Base-by-base conservation (phyloP, 768 basidiomycete species). In the Tylopilus subfusipes region DNA sequence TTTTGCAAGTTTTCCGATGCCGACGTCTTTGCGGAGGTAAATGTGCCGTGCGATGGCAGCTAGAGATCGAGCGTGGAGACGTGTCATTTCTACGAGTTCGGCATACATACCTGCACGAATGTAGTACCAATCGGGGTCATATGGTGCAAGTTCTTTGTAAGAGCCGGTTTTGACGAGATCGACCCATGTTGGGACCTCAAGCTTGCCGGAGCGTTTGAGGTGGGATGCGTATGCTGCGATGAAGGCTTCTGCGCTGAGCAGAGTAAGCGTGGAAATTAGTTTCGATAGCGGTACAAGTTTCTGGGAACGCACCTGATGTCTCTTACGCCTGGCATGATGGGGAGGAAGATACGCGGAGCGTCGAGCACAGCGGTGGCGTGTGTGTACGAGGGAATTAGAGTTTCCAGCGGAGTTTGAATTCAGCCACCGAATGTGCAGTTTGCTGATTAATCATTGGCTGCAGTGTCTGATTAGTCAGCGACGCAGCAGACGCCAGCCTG, bases 41-140 rank as follows among this genome's bases (percentile, higher is more conserved):
- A 98, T 97, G 86, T 98, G 96, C 69, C 96, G 88, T 76, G 96
- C 96, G 67, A 98, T 77, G 60, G 95, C 92, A 72, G 95, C 95
- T 97, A 66, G 31, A 30, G 22, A 46, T 52, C 16, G 19, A 12
- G 13, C 13, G 13, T 11, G 31, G 16, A 12, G 27, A 4, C 1
- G 18, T n/a, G 12, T 56, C 1, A 30, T 18, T 22, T 44, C 11
- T 22, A 3, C 6, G 24, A 19, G 36, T 13, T 38, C 0, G 21
- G 30, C 6, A 40, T 24, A 82, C 85, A 72, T 68, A 97, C 95
- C 95, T 76, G 96, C 91, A 68, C 97, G 93, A 72, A 96, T 82
- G 78, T 98, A 99, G 83, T 86, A 99, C 97, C 97, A 99, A 75
- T 99, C 97, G 40, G 93, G 90, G 76, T 98, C 93, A 78, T 98